Percentiles rank a stretch among this genome's conserved stretches.
Conservation (phyloP, 176 grass and related monocot species). For the Elymus sibiricus region DNA sequence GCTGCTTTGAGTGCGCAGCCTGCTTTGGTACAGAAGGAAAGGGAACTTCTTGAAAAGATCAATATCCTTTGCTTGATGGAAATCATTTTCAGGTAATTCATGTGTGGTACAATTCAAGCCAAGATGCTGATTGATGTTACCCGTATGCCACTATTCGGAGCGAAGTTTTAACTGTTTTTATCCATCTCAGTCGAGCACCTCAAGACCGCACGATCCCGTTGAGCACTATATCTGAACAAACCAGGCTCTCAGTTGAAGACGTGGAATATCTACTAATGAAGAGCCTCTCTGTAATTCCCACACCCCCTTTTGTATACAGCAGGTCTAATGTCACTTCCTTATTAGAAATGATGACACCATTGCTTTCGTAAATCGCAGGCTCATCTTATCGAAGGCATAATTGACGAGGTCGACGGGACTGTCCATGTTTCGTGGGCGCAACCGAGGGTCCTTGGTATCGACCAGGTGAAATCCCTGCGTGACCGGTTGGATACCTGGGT, state of each 20-base stretch:
- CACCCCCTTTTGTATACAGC: neutral
- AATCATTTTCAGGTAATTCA: slow-evolving; percentile 82
- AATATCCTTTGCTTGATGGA: slow-evolving; percentile 95
- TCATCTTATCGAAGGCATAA: slow-evolving; percentile 88
- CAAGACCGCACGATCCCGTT: slow-evolving; percentile 80
- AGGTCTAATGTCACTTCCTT: neutral
- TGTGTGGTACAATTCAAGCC: neutral
- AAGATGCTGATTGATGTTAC: neutral
- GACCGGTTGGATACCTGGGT: slow-evolving; percentile 71
- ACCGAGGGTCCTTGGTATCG: slow-evolving; percentile 70
- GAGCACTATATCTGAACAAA: slow-evolving; percentile 53
- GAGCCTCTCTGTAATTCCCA: slow-evolving; percentile 68
- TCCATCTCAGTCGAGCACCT: slow-evolving; percentile 49
- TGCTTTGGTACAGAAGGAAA: slow-evolving; percentile 67
- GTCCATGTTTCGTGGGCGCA: slow-evolving; percentile 75
- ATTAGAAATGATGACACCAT: neutral
- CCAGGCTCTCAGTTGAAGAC: slow-evolving; percentile 67
- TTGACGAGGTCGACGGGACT: slow-evolving; percentile 71
- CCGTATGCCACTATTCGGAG: neutral
- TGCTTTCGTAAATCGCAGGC: slow-evolving; percentile 38
- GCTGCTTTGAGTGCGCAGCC: slow-evolving; percentile 66
- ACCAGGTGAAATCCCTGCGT: slow-evolving; percentile 66
- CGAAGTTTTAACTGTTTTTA: slow-evolving; percentile 13
- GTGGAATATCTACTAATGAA: slow-evolving; percentile 94
- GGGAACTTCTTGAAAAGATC: slow-evolving; percentile 82